Evolutionary conservation across 257 asterid species (phyloP).

Genomic region (Solanum appendiculatum): DNA sequence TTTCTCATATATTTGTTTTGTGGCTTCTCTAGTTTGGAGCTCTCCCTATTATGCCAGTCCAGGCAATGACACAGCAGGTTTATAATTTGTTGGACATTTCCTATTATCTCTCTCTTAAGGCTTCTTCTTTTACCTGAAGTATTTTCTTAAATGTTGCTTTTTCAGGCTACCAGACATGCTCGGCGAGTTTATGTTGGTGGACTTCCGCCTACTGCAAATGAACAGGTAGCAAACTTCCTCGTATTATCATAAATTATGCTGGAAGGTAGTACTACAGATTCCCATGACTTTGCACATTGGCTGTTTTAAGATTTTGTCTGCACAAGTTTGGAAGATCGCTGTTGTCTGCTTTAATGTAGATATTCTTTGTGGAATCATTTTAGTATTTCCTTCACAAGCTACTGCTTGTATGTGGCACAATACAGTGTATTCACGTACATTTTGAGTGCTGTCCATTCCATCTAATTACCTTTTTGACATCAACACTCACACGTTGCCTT

Average conservation of each 20-base stretch:
- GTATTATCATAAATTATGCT: neutral
- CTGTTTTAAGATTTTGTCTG: neutral
- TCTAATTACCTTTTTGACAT: neutral
- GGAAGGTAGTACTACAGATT: neutral
- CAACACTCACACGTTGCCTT: neutral
- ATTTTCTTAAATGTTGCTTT: constrained; percentile 8
- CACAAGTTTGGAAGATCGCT: neutral
- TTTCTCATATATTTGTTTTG: neutral
- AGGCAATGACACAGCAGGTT: constrained; percentile 99
- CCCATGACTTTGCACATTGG: neutral
- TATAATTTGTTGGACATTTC: neutral
- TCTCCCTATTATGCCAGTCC: constrained; percentile 72
- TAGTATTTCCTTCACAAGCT: neutral
- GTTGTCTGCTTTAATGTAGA: neutral
- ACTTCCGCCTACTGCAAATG: constrained; percentile 89
- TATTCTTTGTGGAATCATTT: neutral
- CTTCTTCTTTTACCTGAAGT: neutral
- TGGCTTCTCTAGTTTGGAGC: constrained; percentile 49
- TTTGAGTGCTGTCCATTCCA: neutral
- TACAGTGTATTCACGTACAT: neutral
- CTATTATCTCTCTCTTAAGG: neutral
- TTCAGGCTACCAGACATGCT: constrained; percentile 94
- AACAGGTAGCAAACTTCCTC: constrained; percentile 45
- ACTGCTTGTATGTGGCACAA: neutral
- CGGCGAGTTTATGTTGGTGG: constrained; percentile 98